Evolutionary conservation across 495 filamentous ascomycete genomes (phyloP).

Genomic region (Hypomontagnella submonticulosa): DNA sequence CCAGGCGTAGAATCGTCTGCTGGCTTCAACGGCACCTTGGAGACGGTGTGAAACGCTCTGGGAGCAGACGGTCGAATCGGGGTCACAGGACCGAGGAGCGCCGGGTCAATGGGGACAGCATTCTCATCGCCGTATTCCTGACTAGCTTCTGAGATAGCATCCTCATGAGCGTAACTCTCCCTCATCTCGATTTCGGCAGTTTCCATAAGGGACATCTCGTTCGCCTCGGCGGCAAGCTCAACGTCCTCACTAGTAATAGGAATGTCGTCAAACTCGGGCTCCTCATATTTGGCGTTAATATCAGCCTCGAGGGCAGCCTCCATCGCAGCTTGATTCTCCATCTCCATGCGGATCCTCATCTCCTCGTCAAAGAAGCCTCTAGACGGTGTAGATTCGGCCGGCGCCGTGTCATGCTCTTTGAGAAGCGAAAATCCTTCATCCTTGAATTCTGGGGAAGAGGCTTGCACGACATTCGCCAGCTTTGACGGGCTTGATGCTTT

Average conservation of each 20-base stretch:
- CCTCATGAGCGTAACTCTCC: conserved; percentile 45
- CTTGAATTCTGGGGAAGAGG: conserved; percentile 50
- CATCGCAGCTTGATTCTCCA: conserved; percentile 48
- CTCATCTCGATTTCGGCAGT: conserved; percentile 45
- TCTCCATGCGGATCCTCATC: conserved; percentile 58
- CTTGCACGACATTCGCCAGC: conserved; percentile 3
- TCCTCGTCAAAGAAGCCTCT: conserved; percentile 68
- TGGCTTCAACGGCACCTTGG: conserved; percentile 79
- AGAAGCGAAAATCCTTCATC: conserved; percentile 41
- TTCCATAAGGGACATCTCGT: conserved; percentile 64
- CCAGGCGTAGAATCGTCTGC: conserved; percentile 71
- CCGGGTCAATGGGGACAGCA: conserved; percentile 63
- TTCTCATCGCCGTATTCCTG: conserved; percentile 74
- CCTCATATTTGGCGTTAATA: conserved; percentile 46
- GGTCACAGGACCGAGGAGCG: conserved; percentile 52
- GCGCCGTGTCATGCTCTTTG: conserved; percentile 26
- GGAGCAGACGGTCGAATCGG: conserved; percentile 45
- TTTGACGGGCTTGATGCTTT: conserved; percentile 55
- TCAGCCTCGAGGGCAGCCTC: conserved; percentile 51
- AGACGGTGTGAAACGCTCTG: conserved; percentile 71
- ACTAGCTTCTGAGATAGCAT: conserved; percentile 65
- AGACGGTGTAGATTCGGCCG: conserved; percentile 47
- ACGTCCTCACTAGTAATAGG: conserved; percentile 58
- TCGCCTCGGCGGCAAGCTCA: conserved; percentile 60
- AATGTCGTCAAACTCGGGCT: conserved; percentile 51